Evolutionary conservation across 2,329 filamentous ascomycete genomes (phyloP).

Genomic region (Botrytis pseudocinerea): DNA sequence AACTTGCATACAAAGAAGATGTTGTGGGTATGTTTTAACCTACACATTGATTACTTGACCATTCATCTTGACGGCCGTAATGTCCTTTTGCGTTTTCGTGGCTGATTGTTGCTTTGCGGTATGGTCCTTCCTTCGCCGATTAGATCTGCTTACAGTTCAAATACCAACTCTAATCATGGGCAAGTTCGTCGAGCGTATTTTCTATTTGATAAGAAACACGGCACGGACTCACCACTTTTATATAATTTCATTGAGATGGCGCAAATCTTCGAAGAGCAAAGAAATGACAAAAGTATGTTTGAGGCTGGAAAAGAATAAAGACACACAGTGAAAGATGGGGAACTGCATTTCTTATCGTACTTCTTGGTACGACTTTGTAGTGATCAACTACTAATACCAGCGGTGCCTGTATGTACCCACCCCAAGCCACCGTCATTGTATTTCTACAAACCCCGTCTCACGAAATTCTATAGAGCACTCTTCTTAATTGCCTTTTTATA

Average conservation of each 20-base stretch:
- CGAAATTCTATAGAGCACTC: neutral
- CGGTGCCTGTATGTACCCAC: neutral
- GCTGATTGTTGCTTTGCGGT: neutral
- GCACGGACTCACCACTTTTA: neutral
- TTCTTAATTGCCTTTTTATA: neutral
- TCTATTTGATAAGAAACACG: neutral
- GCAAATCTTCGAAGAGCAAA: neutral
- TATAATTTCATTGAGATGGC: neutral
- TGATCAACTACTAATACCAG: neutral
- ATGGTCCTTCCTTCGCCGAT: slow-evolving; percentile 3
- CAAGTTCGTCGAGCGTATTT: neutral
- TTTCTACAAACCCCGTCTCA: neutral
- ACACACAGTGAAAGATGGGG: neutral
- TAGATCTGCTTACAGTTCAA: neutral
- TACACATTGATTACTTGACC: neutral
- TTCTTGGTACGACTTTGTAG: neutral
- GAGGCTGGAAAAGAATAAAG: slow-evolving; percentile 6
- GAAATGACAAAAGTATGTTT: slow-evolving; percentile 1
- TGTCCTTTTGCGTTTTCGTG: neutral
- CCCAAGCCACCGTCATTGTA: neutral
- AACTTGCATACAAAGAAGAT: neutral
- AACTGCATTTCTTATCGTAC: neutral
- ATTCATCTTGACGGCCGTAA: neutral
- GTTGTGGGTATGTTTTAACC: neutral
- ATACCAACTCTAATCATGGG: neutral